phyloP scores from a whole-genome alignment of 371 early-diverging fungal genomes.

The Basidiobolus meristosporus region DNA sequence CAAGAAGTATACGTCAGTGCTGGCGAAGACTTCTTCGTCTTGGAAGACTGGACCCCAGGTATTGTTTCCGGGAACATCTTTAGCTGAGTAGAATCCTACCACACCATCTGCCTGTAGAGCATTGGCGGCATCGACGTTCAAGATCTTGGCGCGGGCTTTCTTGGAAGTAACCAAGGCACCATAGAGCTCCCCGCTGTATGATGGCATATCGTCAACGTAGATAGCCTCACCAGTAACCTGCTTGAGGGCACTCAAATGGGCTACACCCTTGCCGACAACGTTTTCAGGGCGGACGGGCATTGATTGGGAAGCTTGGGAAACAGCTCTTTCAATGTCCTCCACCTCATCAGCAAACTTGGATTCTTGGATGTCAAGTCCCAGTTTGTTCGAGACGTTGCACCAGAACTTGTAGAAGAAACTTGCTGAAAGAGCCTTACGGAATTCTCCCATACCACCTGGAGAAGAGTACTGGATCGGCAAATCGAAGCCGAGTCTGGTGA shows the following conservation, averaged over 20 bases:
- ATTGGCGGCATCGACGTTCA: constrained; percentile 25
- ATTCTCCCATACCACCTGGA: constrained; percentile 64
- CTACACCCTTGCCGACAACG: constrained; percentile 33
- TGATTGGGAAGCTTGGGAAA: constrained; percentile 19
- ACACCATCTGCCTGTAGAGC: constrained; percentile 41
- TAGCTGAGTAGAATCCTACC: constrained; percentile 24
- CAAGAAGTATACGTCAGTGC: constrained; percentile 24
- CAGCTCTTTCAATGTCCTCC: constrained; percentile 16
- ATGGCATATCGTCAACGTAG: constrained; percentile 60
- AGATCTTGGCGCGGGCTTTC: constrained; percentile 39
- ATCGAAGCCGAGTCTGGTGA: constrained; percentile 6
- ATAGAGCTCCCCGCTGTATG: constrained; percentile 29
- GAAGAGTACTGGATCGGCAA: constrained; percentile 18
- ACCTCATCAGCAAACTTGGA: constrained; percentile 10
- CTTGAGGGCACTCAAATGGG: constrained; percentile 47
- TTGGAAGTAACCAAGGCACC: constrained; percentile 33
- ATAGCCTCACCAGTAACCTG: constrained; percentile 60
- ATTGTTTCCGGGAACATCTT: constrained; percentile 44
- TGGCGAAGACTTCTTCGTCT: constrained; percentile 58
- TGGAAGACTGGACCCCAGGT: constrained; percentile 18
- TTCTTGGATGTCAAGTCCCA: constrained; percentile 8
- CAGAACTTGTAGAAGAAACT: constrained; percentile 52
- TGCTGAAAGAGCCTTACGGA: constrained; percentile 36
- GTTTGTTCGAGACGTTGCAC: constrained; percentile 18
- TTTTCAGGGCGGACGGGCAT: constrained; percentile 3